Conservation (phyloP, 495 filamentous ascomycete genomes). For the Ramalina intermedia region DNA sequence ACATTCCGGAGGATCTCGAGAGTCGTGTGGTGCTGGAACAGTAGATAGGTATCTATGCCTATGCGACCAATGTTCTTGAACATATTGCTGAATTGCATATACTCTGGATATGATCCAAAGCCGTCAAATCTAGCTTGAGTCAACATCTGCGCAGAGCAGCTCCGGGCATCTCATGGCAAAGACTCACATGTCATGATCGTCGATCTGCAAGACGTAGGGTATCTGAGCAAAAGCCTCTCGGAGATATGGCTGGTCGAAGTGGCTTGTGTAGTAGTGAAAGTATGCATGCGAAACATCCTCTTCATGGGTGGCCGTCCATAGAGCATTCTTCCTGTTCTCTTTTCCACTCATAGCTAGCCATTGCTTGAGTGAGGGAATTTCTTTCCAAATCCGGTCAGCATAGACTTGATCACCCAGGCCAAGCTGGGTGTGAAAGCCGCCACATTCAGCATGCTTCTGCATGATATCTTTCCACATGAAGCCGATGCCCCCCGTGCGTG, state of each 20-base stretch:
- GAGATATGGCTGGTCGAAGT: constrained; percentile 90
- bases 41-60: constrained; percentile 97
- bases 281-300: constrained; percentile 92
- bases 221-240: constrained; percentile 95
- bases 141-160: background rate
- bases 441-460: constrained; percentile 91
- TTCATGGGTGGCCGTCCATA: constrained; percentile 86
- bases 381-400: constrained; percentile 91
- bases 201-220: constrained; percentile 79
- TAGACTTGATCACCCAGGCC: constrained; percentile 92
- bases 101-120: constrained; percentile 93
- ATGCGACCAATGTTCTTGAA: constrained; percentile 97
- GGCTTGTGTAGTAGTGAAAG: constrained; percentile 96
- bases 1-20: constrained; percentile 83
- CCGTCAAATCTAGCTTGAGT: constrained; percentile 63
- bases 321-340: constrained; percentile 75
- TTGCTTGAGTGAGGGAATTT: constrained; percentile 80
- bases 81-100: constrained; percentile 94
- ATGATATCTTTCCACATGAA: constrained; percentile 99
- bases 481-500: constrained; percentile 70
- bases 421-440: constrained; percentile 87
- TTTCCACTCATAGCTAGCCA: constrained; percentile 85
- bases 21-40: constrained; percentile 97
- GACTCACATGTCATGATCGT: constrained; percentile 98
- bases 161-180: background rate